phyloP scores from a whole-genome alignment of 2,329 filamentous ascomycete genomes.

The Ophiocordyceps sinensis region DNA sequence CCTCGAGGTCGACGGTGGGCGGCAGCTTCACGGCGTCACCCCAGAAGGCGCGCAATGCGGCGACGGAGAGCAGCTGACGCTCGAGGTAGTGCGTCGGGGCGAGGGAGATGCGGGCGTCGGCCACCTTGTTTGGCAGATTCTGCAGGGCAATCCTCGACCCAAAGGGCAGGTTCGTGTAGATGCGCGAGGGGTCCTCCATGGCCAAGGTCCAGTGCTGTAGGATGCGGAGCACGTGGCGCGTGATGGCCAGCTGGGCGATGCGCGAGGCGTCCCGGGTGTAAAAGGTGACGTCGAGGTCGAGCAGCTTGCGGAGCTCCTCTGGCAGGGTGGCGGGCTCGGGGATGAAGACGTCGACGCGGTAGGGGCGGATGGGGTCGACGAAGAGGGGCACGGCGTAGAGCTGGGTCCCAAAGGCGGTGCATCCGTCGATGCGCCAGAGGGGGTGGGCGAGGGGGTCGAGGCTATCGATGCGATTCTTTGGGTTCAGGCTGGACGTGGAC shows the following conservation, averaged over 20 bases:
- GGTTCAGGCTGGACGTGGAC: conserved; percentile 38
- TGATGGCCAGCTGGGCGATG: conserved; percentile 34
- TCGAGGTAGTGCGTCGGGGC: conserved; percentile 39
- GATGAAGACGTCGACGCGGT: conserved; percentile 44
- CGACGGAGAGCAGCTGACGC: conserved; percentile 30
- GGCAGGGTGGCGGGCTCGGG: conserved; percentile 31
- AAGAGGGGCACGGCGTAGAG: conserved; percentile 42
- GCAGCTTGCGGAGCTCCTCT: conserved; percentile 25
- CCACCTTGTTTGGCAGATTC: conserved; percentile 31
- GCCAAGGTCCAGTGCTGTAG: conserved; percentile 34
- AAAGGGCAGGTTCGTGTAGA: conserved; percentile 36
- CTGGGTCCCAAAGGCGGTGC: conserved; percentile 40
- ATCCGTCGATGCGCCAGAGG: conserved; percentile 45
- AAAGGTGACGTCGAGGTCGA: conserved; percentile 35
- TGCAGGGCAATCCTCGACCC: conserved; percentile 42
- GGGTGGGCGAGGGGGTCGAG: conserved; percentile 28
- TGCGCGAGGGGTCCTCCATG: conserved; percentile 12
- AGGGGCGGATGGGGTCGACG: conserved; percentile 27
- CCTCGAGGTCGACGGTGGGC: conserved; percentile 30
- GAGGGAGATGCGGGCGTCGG: conserved; percentile 29
- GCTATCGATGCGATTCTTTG: conserved; percentile 46
- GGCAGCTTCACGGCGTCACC: conserved; percentile 25
- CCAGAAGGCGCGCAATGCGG: conserved; percentile 29
- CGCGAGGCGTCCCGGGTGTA: conserved; percentile 36
- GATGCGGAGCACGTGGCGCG: conserved; percentile 37